Base-by-base conservation (phyloP, 495 filamentous ascomycete genomes). In the Amniculicola lignicola region DNA sequence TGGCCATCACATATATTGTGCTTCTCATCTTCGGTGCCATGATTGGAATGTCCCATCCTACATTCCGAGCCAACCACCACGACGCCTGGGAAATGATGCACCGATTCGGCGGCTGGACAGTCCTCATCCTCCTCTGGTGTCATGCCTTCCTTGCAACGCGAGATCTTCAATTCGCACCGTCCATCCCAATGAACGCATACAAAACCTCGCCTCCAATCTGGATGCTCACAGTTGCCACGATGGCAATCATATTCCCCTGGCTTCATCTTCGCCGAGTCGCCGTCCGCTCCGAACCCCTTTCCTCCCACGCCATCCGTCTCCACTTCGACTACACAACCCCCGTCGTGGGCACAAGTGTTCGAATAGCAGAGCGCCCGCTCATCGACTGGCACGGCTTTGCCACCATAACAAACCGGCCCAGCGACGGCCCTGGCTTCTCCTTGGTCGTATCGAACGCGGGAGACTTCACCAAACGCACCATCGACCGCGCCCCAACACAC, bases 1-100 rank as follows among this genome's bases (percentile, higher is more conserved):
- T 47, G 19, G 23, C 48, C 5, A 9, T 59, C 12, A 59, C 56
- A 4, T 59, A 53, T 25, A 6, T 59, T 12, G 33, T 59, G 14
- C 16, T 16, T 16, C n/a, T 40, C 21, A 24, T 59, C 38, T 36
- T 59, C 40, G 22, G 75, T 6, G 71, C 12, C n/a, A 59, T 59
- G 6, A 22, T 19, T 1, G 45, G 28, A 2, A 46, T 44, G 22
- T 59, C 77, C 0, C 69, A 77, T 47, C 77, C 78, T 22, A 57
- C 33, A 11, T 69, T 81, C 54, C 76, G 78, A 2, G 62, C 68
- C 53, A 73, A 72, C 51, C 59, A 62, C 24, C 80, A 83, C 61
- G 75, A 83, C 62, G 69, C 71, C 50, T 82, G 81, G 60, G 79
- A 81, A 66, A 66, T 75, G 52, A 74, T 72, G 44, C 79, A 82